These are phyloP conservation scores for Arxiozyma telluris DNA, from an alignment of 1,139 yeast species.

Conservation along the genomic window DNA sequence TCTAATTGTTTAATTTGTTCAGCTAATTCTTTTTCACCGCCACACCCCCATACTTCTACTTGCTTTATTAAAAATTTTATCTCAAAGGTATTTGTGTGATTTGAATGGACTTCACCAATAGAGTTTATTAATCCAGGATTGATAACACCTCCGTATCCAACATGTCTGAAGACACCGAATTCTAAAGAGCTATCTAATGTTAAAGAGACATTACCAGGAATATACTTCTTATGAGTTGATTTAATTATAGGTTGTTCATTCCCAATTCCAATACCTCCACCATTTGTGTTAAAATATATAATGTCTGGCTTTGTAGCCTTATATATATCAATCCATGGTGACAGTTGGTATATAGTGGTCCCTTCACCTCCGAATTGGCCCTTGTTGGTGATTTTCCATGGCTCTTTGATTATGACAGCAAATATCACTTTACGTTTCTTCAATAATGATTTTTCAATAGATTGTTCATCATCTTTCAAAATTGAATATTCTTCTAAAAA, in stretches of 20 bases:
- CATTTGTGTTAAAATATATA: conserved; percentile 56
- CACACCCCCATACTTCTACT: conserved; percentile 88
- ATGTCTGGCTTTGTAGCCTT: conserved; percentile 30
- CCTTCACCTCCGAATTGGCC: conserved; percentile 58
- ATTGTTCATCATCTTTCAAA: conserved; percentile 32
- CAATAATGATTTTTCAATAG: conserved; percentile 15
- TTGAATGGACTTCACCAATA: conserved; percentile 15
- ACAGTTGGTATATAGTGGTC: conserved; percentile 50
- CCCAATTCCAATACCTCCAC: conserved; percentile 80
- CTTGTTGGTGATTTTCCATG: conserved; percentile 74
- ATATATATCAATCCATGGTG: conserved; percentile 57
- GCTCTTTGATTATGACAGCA: conserved; percentile 54
- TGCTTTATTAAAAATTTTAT: conserved; percentile 64
- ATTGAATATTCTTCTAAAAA: conserved; percentile 49
- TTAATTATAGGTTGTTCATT: conserved; percentile 51
- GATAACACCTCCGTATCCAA: conserved; percentile 45
- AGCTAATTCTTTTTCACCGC: conserved; percentile 62
- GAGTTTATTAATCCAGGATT: conserved; percentile 27
- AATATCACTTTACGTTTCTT: conserved; percentile 40
- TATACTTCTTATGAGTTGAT: conserved; percentile 35
- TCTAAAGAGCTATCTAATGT: conserved; percentile 73
- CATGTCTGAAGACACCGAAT: conserved; percentile 68
- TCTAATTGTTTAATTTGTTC: conserved; percentile 76
- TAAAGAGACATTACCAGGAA: conserved; percentile 65
- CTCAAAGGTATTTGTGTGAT: conserved; percentile 40